Evolutionary conservation across 192 early-diverging fungal genomes (phyloP).

Genomic region (Linnemannia zychae): DNA sequence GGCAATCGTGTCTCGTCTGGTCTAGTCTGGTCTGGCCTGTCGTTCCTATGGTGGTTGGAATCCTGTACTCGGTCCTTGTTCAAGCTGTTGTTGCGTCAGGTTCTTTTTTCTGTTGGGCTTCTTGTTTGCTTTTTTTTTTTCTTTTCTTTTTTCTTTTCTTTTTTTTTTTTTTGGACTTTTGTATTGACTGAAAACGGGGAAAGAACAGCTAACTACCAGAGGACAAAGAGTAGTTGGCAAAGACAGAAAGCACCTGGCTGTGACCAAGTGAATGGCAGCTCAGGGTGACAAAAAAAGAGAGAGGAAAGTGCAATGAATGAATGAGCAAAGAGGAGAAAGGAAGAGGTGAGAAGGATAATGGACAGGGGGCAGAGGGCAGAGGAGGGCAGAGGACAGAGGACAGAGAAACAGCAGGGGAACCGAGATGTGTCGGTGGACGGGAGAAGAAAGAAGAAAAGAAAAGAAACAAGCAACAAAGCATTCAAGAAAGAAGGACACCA

Average conservation of each 20-base stretch:
- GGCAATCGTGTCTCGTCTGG: neutral
- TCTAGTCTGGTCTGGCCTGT: slow-evolving; percentile 1
- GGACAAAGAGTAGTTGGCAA: neutral
- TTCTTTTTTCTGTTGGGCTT: neutral
- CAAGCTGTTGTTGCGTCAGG: neutral
- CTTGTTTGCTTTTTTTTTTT: neutral
- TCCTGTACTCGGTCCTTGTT: neutral
- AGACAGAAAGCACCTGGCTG: neutral
- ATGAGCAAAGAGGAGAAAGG: neutral
- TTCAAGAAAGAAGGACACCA: neutral
- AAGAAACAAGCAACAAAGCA: neutral
- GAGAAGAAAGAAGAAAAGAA: neutral
- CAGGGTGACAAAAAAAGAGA: neutral
- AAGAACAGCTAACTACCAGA: neutral
- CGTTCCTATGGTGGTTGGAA: neutral
- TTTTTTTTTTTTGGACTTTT: neutral
- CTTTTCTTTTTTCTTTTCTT: neutral
- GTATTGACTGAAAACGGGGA: neutral
- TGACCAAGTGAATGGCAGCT: neutral
- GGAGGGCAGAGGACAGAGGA: neutral
- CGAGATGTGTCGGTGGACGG: neutral
- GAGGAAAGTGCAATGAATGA: neutral
- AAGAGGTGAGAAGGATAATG: neutral
- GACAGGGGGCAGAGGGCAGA: neutral
- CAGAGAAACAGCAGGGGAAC: neutral